Evolutionary conservation across 2,329 filamentous ascomycete genomes (phyloP), one percentile per base, ranked within the genome.

Genomic region (Stagonosporopsis rhizophila): DNA sequence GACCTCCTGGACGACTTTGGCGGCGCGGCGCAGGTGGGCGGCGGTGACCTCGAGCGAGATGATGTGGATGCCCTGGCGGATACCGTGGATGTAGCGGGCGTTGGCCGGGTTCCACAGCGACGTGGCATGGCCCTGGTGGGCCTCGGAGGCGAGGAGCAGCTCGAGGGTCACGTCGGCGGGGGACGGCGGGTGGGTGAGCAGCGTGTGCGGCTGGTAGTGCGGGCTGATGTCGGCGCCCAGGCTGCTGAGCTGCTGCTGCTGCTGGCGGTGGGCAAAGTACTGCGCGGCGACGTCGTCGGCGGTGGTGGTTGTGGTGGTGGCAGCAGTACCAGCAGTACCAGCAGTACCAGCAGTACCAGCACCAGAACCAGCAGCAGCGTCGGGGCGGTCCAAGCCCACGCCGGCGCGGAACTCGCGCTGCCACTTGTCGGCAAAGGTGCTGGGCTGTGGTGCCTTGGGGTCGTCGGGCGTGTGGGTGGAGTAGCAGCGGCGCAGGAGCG

Each of bases 91-190:
- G 79, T 98, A 98, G 65, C 90, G 86, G 62, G 92, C 89, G 80
- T 98, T 99, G 48, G 87, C 88, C 11, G 95, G 93, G 78, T 99
- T 96, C 95, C 95, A 99, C 45, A 93, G 84, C 59, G 91, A 91
- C 0, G 90, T 94, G 70, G 90, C 86, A 79, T 99, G 95, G 61
- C 95, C 95, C 76, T 98, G 87, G 58, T 77, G 75, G 54, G 75
- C 74, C 60, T 76, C 72, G 6, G 75, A 75, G 49, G 75, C 75
- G 57, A 77, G 74, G 87, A 99, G 86, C 59, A 96, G 84, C 80
- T 97, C 93, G 57, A 99, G 87, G 44, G 92, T 93, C 59, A 98
- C 85, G 70, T 97, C 90, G 73, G 88, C 83, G 22, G 92, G 89
- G 35, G 79, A 79, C 1, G 92, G 92, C 3, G 95, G 93, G 71